Percentiles rank a stretch among this genome's conserved stretches.
These are phyloP conservation scores for Clarireedia sp. DNA, from an alignment of 2,329 filamentous ascomycete genomes.

Conservation along the genomic window DNA sequence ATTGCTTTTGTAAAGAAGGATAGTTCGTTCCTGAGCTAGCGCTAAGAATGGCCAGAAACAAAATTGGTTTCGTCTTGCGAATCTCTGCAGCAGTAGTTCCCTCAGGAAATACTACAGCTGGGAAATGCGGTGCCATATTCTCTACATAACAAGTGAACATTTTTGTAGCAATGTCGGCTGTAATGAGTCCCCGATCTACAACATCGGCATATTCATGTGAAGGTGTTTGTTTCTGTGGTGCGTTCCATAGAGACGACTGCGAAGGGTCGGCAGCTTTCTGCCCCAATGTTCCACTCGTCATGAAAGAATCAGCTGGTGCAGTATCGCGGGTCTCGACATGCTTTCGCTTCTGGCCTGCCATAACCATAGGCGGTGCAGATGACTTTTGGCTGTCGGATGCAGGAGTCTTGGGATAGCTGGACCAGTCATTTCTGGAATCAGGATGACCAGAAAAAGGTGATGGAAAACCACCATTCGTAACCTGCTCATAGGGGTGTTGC, in stretches of 20 bases:
- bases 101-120: slow-evolving; percentile 52
- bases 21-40: slow-evolving; percentile 52
- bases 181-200: slow-evolving; percentile 52
- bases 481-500: slow-evolving; percentile 27
- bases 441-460: slow-evolving; percentile 18
- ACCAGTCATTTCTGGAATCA: slow-evolving; percentile 22
- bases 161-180: slow-evolving; percentile 44
- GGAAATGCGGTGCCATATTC: slow-evolving; percentile 53
- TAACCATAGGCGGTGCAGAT: slow-evolving; percentile 27
- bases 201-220: slow-evolving; percentile 32
- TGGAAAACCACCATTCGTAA: slow-evolving; percentile 26
- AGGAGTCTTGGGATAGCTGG: slow-evolving; percentile 22
- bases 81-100: slow-evolving; percentile 47
- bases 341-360: slow-evolving; percentile 31
- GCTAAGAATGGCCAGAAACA: slow-evolving; percentile 62
- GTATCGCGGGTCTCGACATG: slow-evolving; percentile 21
- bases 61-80: slow-evolving; percentile 50
- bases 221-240: slow-evolving; percentile 7
- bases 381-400: slow-evolving; percentile 19
- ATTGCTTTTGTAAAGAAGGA: slow-evolving; percentile 32
- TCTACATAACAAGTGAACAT: slow-evolving; percentile 52
- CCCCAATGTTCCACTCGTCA: background rate
- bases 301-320: slow-evolving; percentile 4
- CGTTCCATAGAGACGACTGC: background rate
- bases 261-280: slow-evolving; percentile 2